Base-by-base conservation (phyloP, 768 basidiomycete genomes). In the Trichaptum fuscoviolaceum region DNA sequence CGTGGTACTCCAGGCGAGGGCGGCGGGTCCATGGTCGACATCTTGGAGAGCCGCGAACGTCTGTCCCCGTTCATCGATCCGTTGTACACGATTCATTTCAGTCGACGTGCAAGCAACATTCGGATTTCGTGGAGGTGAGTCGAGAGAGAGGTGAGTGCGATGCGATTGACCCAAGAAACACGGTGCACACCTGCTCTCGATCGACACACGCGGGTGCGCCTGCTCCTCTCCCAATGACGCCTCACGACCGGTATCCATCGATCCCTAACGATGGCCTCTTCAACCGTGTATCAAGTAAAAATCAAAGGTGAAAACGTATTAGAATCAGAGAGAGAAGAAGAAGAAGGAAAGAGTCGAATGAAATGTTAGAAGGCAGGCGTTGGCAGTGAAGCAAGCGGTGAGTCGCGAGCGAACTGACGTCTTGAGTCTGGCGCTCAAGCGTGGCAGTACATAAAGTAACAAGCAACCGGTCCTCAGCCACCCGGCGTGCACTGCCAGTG, bases 1-100 rank as follows among this genome's bases (percentile, higher is more conserved):
- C 85, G 82, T 67, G 87, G 86, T 64, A 81, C 74, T 25, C 74
- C 65, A 64, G 77, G 78, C 66, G 76, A 77, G 66, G 77, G 71
- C 0, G 75, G 69, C 42, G 42, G 42, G 42, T 52, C 42, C 42
- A 52, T 12, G 10, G 42, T 5, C 30, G 30, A 30, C 42, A 52
- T 52, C 42, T 52, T 52, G 15, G 42, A 52, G 15, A 52, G 42
- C 42, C 42, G 12, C 20, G 42, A 52, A 15, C 42, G 42, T 52
- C 42, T 52, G 42, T 52, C 20, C 42, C 15, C 42, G 42, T 52
- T 20, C 42, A 52, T 52, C 42, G 42, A 52, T 52, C 15, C 42
- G 15, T 52, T 52, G 3, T 12, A 12, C 2, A 12, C 3, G 12
- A 12, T 52, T 52, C 10, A 52, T 52, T 52, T 52, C 2, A 12